These are phyloP conservation scores for Diaporthe ampelina DNA, from an alignment of 2,329 filamentous ascomycete genomes.

Conservation along the genomic window DNA sequence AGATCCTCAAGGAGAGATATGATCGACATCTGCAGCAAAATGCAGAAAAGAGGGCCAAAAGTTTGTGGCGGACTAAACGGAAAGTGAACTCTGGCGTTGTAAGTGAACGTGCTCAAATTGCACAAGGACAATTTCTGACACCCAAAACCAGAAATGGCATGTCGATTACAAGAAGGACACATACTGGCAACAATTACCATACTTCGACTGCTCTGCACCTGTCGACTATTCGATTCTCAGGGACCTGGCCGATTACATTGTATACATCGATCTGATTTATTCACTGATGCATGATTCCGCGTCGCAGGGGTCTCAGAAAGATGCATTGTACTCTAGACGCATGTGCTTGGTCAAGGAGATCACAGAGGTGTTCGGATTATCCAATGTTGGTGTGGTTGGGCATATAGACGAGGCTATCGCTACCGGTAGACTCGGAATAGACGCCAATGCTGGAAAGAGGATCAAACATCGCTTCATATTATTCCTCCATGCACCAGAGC, in stretches of 20 bases:
- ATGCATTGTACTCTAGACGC: not conserved
- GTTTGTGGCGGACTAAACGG: not conserved
- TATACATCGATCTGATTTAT: not conserved
- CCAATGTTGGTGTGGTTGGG: not conserved
- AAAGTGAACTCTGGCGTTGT: not conserved
- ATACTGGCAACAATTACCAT: not conserved
- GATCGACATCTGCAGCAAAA: not conserved
- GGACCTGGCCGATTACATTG: not conserved
- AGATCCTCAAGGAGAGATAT: not conserved
- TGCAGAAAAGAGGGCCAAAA: not conserved
- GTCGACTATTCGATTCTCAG: not conserved
- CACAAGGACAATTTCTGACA: not conserved
- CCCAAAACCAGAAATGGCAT: not conserved
- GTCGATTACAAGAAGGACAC: not conserved
- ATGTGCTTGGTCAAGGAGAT: not conserved
- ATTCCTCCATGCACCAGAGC: not conserved
- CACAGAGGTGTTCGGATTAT: not conserved
- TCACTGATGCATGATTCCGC: not conserved
- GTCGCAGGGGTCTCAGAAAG: no score
- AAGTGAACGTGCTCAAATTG: not conserved
- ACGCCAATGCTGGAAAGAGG: not conserved
- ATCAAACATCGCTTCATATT: not conserved
- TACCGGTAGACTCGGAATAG: not conserved
- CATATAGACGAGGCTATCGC: not conserved
- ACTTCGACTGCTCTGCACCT: fast-evolving